Evolutionary conservation across 2,329 filamentous ascomycete species (phyloP).

Genomic region (Ascochyta viciae-villosae): DNA sequence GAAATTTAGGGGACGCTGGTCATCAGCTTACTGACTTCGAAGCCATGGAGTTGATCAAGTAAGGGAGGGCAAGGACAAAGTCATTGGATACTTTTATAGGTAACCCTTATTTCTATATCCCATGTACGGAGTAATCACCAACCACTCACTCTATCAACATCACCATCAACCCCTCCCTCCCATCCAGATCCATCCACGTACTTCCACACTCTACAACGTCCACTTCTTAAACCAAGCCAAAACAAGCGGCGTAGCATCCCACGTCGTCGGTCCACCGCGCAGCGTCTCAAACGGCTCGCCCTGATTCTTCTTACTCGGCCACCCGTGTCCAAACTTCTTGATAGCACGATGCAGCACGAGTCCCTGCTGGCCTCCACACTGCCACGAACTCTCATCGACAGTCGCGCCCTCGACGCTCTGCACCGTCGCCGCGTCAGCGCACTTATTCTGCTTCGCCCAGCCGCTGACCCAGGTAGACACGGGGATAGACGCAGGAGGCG

Average conservation of each 20-base stretch:
- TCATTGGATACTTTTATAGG: too few species aligned
- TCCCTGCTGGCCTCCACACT: constrained; percentile 16
- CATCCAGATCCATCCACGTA: too few species aligned
- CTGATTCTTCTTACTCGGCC: constrained; percentile 26
- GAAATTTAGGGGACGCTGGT: too few species aligned
- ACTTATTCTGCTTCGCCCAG: constrained; percentile 23
- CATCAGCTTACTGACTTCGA: too few species aligned
- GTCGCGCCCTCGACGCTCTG: constrained; percentile 17
- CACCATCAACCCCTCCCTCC: too few species aligned
- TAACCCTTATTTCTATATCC: too few species aligned
- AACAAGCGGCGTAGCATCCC: constrained; percentile 30
- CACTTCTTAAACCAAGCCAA: constrained; percentile 32
- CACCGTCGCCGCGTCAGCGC: neutral
- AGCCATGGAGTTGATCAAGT: too few species aligned
- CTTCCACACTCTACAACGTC: constrained; percentile 10
- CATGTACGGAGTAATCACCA: too few species aligned
- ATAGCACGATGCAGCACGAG: constrained; percentile 26
- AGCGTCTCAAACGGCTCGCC: constrained; percentile 30
- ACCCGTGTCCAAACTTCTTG: constrained; percentile 33
- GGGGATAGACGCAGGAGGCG: constrained; percentile 23
- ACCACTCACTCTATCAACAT: too few species aligned
- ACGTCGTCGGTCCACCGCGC: constrained; percentile 25
- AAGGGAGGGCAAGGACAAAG: too few species aligned
- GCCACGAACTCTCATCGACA: constrained; percentile 9
- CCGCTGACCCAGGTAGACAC: constrained; percentile 21